phyloP scores from a whole-genome alignment of 192 early-diverging fungal species.

The Coemansia reversa region DNA sequence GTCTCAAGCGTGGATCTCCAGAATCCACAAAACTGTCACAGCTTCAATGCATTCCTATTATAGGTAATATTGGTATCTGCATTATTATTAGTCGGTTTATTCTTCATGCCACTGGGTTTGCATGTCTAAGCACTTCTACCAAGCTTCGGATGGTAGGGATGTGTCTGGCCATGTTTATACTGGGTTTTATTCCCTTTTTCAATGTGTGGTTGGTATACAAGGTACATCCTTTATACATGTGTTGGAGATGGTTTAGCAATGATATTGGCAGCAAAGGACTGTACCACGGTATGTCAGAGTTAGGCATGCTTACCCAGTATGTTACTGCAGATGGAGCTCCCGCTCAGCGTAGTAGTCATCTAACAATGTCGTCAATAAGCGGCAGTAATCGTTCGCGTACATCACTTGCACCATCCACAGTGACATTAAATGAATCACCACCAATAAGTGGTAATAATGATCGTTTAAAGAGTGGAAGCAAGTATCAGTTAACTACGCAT shows the following conservation, averaged over 20 bases:
- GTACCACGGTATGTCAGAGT: constrained; percentile 28
- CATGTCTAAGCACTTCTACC: constrained; percentile 22
- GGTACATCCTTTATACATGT: constrained; percentile 31
- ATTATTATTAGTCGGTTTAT: constrained; percentile 28
- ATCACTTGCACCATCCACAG: constrained; percentile 4
- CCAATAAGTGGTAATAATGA: neutral
- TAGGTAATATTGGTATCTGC: constrained; percentile 41
- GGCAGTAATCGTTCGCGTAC: too few species aligned
- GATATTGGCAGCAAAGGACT: constrained; percentile 35
- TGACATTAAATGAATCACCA: constrained; percentile 15
- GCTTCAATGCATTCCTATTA: constrained; percentile 42
- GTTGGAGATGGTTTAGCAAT: constrained; percentile 42
- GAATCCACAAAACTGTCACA: constrained; percentile 47
- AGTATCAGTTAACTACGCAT: neutral
- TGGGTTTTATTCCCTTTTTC: constrained; percentile 47
- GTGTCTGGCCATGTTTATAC: constrained; percentile 12
- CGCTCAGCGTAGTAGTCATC: neutral
- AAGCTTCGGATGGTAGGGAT: constrained; percentile 21
- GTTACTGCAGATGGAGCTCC: neutral
- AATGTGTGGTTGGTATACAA: constrained; percentile 41
- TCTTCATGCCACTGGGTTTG: constrained; percentile 19
- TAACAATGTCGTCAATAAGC: neutral
- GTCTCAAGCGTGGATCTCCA: constrained; percentile 20
- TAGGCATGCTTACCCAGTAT: constrained; percentile 22
- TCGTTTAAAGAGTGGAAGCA: neutral